These are phyloP conservation scores for Huntiella decipiens DNA, from an alignment of 2,329 filamentous ascomycete species.

Conservation along the genomic window DNA sequence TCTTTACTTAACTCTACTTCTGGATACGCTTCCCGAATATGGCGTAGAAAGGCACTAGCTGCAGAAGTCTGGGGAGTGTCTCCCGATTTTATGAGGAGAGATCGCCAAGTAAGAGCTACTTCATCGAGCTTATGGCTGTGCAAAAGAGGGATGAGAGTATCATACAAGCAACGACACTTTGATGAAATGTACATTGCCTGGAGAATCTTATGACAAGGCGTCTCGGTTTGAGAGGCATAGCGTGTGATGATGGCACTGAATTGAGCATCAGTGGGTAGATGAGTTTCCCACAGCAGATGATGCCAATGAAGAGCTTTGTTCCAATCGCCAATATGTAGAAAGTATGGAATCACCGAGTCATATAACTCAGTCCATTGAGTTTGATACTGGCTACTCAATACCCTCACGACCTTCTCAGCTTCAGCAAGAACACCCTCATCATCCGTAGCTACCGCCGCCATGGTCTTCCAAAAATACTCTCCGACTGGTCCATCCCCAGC, in stretches of 20 bases:
- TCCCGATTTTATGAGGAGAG: conserved; percentile 18
- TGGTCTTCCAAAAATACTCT: conserved; percentile 9
- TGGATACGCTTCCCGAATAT: conserved; percentile 27
- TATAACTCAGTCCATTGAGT: conserved; percentile 32
- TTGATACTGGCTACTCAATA: background rate
- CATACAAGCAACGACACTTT: conserved; percentile 27
- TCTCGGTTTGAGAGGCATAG: conserved; percentile 22
- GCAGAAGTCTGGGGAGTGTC: conserved; percentile 14
- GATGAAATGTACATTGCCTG: conserved; percentile 27
- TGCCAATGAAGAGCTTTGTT: conserved; percentile 29
- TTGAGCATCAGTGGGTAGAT: conserved; percentile 22
- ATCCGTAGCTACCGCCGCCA: conserved; percentile 8
- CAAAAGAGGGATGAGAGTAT: conserved; percentile 30
- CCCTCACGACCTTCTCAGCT: background rate
- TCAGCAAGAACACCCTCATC: background rate
- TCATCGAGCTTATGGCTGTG: conserved; percentile 27
- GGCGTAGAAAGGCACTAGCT: conserved; percentile 29
- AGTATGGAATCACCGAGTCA: conserved; percentile 24
- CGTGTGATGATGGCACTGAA: conserved; percentile 20
- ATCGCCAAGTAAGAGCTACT: conserved; percentile 30
- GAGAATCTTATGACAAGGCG: conserved; percentile 22
- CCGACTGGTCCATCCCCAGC: conserved; percentile 5
- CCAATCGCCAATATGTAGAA: conserved; percentile 22
- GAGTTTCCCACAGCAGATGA: conserved; percentile 23
- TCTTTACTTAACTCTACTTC: conserved; percentile 19